Evolutionary conservation across 306 rosid species (phyloP), one percentile per base, ranked within the genome.

Genomic region (Corylus avellana): DNA sequence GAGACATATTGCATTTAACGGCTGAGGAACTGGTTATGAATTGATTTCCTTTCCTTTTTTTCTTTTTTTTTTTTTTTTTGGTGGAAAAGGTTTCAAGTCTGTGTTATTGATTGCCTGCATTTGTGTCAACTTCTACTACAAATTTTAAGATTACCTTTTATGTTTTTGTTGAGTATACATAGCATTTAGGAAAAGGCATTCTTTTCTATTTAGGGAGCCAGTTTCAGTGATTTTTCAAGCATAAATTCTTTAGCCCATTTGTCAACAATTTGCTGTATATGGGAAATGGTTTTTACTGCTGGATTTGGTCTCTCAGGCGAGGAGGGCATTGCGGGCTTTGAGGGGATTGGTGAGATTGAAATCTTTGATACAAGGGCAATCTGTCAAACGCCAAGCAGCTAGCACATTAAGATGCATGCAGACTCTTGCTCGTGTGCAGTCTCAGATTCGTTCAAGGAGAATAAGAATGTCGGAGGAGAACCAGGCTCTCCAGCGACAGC

Each of bases 381-480:
- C 88, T 37, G 97, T 93, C 74, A 91, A 93, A 86, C 80, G 96
- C 47, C 99, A 96, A 86, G 91, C 92, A 42, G 83, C 92, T 18
- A 84, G 88, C 47, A 85, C 98, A 25, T 89, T 96, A 69, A 90
- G 79, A 84, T 91, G 94, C 87, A 93, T 96, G 98, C 99, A 96
- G 86, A 93, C 98, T 12, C 88, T 93, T 76, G 87, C 97, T 54
- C 83, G 87, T 5, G 78, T 96, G 55, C 99, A 96, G 78, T 89
- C 94, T 51, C 90, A 93, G 86, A 84, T 96, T 81, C 94, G 86
- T 39, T 87, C 89, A 16, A 82, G 99, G 84, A 89, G 94, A 80
- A 73, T 91, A 4, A 91, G 89, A 83, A 86, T 91, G 90, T 89
- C 94, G 0, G 98, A 93, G 82, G 97, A 96, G 86, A 93, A 96